Percentiles rank a stretch among this genome's conserved stretches.
These are phyloP conservation scores for Cyberlindnera maclurae DNA, from an alignment of 805 yeast species.

Conservation along the genomic window DNA sequence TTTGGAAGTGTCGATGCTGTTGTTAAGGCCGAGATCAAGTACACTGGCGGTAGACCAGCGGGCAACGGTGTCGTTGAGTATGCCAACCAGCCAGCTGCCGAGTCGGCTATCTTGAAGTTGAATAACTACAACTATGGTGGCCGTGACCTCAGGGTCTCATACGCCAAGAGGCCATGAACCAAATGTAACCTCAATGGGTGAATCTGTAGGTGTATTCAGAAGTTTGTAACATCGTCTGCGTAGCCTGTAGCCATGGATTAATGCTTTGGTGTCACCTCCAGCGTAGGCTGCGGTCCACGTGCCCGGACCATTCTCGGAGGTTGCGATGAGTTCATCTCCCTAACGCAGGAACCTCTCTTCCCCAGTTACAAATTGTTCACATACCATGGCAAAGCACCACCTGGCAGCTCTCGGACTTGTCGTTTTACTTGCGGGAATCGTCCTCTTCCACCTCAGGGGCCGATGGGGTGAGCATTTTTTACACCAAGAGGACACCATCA, in stretches of 20 bases:
- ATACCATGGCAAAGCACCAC: neutral
- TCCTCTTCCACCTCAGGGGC: conserved; percentile 8
- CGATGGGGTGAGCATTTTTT: conserved; percentile 15
- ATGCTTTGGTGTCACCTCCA: too few species aligned
- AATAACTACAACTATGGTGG: conserved; percentile 82
- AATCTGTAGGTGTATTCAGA: too few species aligned
- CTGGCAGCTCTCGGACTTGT: neutral
- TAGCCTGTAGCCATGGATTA: too few species aligned
- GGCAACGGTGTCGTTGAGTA: conserved; percentile 87
- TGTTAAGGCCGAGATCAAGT: conserved; percentile 67
- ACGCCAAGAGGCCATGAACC: conserved; percentile 34
- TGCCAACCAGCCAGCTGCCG: conserved; percentile 59
- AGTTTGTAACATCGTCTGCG: too few species aligned
- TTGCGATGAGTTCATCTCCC: too few species aligned
- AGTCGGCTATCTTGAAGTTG: conserved; percentile 65
- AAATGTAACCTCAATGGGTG: too few species aligned
- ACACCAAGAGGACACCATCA: too few species aligned
- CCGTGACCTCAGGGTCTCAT: conserved; percentile 61
- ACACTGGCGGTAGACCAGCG: conserved; percentile 54
- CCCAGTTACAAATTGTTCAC: too few species aligned
- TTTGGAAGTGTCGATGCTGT: conserved; percentile 82
- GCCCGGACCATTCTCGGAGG: too few species aligned
- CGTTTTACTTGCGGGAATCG: neutral
- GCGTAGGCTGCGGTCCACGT: too few species aligned
- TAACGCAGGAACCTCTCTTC: too few species aligned